Percentiles rank a stretch among this genome's conserved stretches.
These are phyloP conservation scores for Fusarium phyllophilum DNA, from an alignment of 2,329 filamentous ascomycete species.

Conservation along the genomic window DNA sequence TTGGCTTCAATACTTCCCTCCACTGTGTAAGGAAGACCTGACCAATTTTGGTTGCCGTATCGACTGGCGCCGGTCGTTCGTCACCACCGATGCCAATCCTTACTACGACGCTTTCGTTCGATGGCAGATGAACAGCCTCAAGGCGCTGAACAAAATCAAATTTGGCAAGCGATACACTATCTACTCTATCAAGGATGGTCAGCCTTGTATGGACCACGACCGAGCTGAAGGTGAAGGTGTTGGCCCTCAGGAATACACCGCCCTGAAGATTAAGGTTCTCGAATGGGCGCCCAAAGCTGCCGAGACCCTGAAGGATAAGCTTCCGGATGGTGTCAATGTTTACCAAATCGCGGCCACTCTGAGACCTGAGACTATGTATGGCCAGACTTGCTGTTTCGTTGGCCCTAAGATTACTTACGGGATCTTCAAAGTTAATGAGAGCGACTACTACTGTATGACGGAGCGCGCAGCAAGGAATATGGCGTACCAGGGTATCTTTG, in stretches of 20 bases:
- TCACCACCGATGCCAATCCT: constrained; percentile 95
- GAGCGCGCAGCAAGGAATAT: constrained; percentile 93
- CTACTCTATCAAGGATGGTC: constrained; percentile 67
- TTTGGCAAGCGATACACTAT: constrained; percentile 94
- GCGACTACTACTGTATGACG: constrained; percentile 59
- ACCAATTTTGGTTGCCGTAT: constrained; percentile 86
- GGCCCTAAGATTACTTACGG: constrained; percentile 77
- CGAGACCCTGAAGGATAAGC: constrained; percentile 77
- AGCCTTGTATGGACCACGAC: constrained; percentile 61
- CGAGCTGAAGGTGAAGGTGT: constrained; percentile 59
- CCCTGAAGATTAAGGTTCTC: constrained; percentile 88
- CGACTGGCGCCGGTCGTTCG: constrained; percentile 92
- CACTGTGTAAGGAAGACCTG: constrained; percentile 73
- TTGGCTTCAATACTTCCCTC: constrained; percentile 90
- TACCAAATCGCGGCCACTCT: constrained; percentile 94
- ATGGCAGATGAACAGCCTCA: constrained; percentile 97
- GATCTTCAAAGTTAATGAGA: background rate
- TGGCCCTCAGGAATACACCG: constrained; percentile 90
- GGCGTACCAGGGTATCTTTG: constrained; percentile 90
- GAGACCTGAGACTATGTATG: constrained; percentile 98
- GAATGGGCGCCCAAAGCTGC: constrained; percentile 86
- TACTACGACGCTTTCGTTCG: constrained; percentile 96
- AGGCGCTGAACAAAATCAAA: constrained; percentile 90
- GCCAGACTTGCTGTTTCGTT: constrained; percentile 95
- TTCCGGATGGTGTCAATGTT: constrained; percentile 81